phyloP scores from a whole-genome alignment of 2,329 filamentous ascomycete genomes.

The Arthroderma uncinatum region DNA sequence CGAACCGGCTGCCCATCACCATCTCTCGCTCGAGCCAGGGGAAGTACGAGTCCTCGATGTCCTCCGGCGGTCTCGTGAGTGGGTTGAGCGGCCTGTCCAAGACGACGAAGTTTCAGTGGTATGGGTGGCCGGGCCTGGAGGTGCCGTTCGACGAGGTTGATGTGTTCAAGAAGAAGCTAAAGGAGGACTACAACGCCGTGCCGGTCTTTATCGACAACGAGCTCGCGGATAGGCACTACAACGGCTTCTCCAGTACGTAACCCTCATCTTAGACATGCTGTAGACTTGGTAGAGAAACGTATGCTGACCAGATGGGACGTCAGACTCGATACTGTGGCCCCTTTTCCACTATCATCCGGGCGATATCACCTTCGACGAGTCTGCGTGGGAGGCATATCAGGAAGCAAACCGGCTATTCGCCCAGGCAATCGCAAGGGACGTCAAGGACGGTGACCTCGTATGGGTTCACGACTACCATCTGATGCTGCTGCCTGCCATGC shows the following conservation, averaged over 20 bases:
- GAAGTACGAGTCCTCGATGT: slow-evolving; percentile 90
- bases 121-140: slow-evolving; percentile 92
- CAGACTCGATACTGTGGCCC: slow-evolving; percentile 95
- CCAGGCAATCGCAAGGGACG: slow-evolving; percentile 71
- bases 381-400: slow-evolving; percentile 82
- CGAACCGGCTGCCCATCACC: slow-evolving; percentile 90
- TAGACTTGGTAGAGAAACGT: neutral
- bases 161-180: slow-evolving; percentile 63
- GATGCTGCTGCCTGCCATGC: slow-evolving; percentile 92
- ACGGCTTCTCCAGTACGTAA: slow-evolving; percentile 82
- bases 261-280: slow-evolving; percentile 2
- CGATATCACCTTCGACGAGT: slow-evolving; percentile 96
- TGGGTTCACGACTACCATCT: slow-evolving; percentile 99
- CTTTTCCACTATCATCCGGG: slow-evolving; percentile 98
- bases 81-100: slow-evolving; percentile 86
- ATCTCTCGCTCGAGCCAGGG: slow-evolving; percentile 90
- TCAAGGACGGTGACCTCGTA: slow-evolving; percentile 85
- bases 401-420: slow-evolving; percentile 91
- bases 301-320: neutral
- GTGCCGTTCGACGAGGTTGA: slow-evolving; percentile 73
- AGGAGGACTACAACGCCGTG: slow-evolving; percentile 77
- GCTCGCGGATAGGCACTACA: slow-evolving; percentile 89
- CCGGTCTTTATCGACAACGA: slow-evolving; percentile 92
- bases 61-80: slow-evolving; percentile 87
- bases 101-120: slow-evolving; percentile 93